Percentiles rank a stretch among this genome's conserved stretches.
Conservation (phyloP, 2,329 filamentous ascomycete species). For the Xylaria sp. region DNA sequence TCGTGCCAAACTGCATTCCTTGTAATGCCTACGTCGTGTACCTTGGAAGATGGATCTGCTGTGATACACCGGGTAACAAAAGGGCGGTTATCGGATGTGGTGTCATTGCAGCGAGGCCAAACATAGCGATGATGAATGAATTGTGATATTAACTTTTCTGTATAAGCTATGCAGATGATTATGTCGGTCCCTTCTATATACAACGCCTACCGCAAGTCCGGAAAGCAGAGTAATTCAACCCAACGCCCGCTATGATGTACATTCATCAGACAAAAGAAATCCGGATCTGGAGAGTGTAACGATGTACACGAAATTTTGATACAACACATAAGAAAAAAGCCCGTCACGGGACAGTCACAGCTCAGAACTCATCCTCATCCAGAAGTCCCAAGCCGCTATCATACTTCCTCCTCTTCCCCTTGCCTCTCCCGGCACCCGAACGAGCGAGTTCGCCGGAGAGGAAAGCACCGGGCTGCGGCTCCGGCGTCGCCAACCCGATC, state of each 20-base stretch:
- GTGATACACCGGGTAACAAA: neutral
- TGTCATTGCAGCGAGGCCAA: neutral
- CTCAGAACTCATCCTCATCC: slow-evolving; percentile 62
- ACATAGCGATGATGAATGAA: neutral
- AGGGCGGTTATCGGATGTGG: neutral
- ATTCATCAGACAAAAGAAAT: slow-evolving; percentile 30
- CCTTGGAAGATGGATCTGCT: neutral
- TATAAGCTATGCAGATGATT: neutral
- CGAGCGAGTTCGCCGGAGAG: slow-evolving; percentile 29
- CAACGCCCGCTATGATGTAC: slow-evolving; percentile 7
- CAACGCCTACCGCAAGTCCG: neutral
- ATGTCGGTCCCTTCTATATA: neutral
- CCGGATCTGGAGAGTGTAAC: slow-evolving; percentile 5
- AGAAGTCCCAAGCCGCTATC: slow-evolving; percentile 67
- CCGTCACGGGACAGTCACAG: slow-evolving; percentile 35
- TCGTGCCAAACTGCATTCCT: neutral
- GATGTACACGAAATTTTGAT: slow-evolving; percentile 2
- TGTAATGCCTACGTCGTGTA: neutral
- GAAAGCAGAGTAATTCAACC: neutral
- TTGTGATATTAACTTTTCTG: neutral
- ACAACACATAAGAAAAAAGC: slow-evolving; percentile 37
- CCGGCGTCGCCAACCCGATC: slow-evolving; percentile 21
- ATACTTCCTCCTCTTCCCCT: slow-evolving; percentile 60
- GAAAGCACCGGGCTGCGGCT: slow-evolving; percentile 27
- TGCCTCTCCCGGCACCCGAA: slow-evolving; percentile 47